Conservation (phyloP, 1,139 yeast species). For the Petasospora fabianii region DNA sequence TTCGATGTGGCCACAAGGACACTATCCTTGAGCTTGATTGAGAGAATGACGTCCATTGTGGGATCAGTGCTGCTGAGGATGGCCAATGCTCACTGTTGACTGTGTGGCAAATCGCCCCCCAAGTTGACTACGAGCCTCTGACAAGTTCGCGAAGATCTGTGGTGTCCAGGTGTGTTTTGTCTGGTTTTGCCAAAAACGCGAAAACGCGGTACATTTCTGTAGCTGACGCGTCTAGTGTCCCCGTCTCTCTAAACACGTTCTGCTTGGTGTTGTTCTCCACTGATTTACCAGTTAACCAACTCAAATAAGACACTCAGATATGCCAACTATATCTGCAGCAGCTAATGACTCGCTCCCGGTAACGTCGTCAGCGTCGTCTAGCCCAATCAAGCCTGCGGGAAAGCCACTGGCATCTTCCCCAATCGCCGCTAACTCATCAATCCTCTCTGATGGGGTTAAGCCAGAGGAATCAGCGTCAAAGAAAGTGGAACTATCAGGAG, state of each 20-base stretch:
- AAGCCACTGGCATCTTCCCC: conserved; percentile 5
- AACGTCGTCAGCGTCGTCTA: conserved; percentile 23
- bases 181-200: background rate
- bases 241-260: too few relatives aligned
- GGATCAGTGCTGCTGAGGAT: background rate
- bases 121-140: too few relatives aligned
- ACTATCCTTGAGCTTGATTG: conserved; percentile 75
- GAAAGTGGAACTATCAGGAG: conserved; percentile 36
- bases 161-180: conserved; percentile 1
- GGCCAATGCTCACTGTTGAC: background rate
- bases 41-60: conserved; percentile 83
- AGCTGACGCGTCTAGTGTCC: too few relatives aligned
- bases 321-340: conserved; percentile 23
- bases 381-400: conserved; percentile 19
- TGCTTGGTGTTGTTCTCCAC: too few relatives aligned
- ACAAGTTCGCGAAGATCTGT: too few relatives aligned
- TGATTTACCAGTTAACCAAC: too few relatives aligned
- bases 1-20: conserved; percentile 90
- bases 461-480: background rate
- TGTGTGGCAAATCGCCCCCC: background rate
- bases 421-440: conserved; percentile 1
- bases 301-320: too few relatives aligned
- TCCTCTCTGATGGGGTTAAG: conserved; percentile 5
- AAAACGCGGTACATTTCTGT: too few relatives aligned
- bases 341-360: conserved; percentile 10